Evolutionary conservation across 352 stramenopile species (phyloP).

Genomic region (Phytophthora fragariaefolia): DNA sequence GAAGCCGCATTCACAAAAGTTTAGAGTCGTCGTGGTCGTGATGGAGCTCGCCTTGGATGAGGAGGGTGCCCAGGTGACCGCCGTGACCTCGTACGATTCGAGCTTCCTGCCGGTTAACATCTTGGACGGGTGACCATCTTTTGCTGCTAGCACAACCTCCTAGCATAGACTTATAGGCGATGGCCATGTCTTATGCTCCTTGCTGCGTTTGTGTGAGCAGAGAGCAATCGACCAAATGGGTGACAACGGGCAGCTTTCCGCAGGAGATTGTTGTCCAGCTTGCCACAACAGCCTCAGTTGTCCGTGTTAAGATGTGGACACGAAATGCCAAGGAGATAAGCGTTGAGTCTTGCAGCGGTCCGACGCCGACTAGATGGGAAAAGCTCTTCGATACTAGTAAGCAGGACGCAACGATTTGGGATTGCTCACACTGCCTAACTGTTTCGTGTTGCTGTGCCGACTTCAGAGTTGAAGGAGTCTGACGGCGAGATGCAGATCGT

Average conservation of each 20-base stretch:
- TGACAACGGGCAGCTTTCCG: constrained; percentile 82
- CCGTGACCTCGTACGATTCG: constrained; percentile 78
- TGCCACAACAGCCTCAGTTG: constrained; percentile 77
- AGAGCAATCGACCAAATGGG: constrained; percentile 80
- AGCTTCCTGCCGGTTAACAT: constrained; percentile 79
- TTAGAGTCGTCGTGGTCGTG: constrained; percentile 9
- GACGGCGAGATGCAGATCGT: constrained; percentile 86
- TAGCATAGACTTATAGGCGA: no score
- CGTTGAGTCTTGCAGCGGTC: constrained; percentile 72
- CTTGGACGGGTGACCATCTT: constrained; percentile 87
- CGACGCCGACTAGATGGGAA: constrained; percentile 82
- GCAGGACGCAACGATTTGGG: constrained; percentile 8
- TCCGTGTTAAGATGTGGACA: constrained; percentile 82
- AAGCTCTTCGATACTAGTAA: constrained; percentile 79
- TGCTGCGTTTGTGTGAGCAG: constrained; percentile 28
- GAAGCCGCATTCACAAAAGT: constrained; percentile 8
- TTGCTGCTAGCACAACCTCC: no score
- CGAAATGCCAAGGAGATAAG: constrained; percentile 75
- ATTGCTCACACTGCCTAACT: not conserved
- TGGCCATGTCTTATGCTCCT: not conserved
- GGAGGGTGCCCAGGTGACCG: constrained; percentile 82
- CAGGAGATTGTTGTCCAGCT: constrained; percentile 86
- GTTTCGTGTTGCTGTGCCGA: not conserved
- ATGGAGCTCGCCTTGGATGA: constrained; percentile 88
- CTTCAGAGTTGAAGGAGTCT: constrained; percentile 74